phyloP scores from a whole-genome alignment of 768 basidiomycete genomes.

The Termitomyces titanicus region DNA sequence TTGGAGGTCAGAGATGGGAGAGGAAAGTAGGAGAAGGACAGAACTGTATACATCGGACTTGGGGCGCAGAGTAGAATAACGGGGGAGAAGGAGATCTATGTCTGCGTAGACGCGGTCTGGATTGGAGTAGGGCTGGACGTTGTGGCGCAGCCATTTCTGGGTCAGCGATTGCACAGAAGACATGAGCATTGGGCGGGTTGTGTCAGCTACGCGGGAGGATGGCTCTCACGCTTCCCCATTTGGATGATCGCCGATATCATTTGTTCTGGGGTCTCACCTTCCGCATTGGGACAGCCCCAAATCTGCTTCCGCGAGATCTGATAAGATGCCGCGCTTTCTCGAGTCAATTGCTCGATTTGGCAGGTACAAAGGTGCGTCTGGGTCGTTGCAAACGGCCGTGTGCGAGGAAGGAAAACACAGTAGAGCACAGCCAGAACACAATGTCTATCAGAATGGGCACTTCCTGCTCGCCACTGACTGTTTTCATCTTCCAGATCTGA shows the following conservation, averaged over 20 bases:
- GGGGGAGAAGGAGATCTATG: conserved; percentile 54
- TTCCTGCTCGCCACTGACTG: background rate
- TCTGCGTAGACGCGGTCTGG: conserved; percentile 59
- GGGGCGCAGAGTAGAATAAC: conserved; percentile 58
- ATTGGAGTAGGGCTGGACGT: conserved; percentile 52
- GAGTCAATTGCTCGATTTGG: conserved; percentile 19
- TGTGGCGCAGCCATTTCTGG: conserved; percentile 66
- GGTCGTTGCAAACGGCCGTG: background rate
- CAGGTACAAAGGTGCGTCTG: conserved; percentile 24
- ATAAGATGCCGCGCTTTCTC: conserved; percentile 7
- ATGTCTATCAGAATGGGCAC: background rate
- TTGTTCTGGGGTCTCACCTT: conserved; percentile 19
- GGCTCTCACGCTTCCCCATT: conserved; percentile 14
- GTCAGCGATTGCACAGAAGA: conserved; percentile 32
- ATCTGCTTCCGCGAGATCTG: conserved; percentile 22
- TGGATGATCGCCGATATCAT: conserved; percentile 6
- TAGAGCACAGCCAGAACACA: background rate
- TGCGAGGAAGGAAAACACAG: background rate
- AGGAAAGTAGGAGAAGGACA: conserved; percentile 22
- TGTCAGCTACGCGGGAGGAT: conserved; percentile 3
- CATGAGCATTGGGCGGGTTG: conserved; percentile 13
- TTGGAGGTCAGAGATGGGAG: conserved; percentile 4
- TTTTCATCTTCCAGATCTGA: conserved; percentile 19
- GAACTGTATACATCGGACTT: conserved; percentile 80
- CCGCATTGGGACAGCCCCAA: conserved; percentile 10